Conservation (phyloP, 257 asterid species). For the Nicotiana sylvestris region DNA sequence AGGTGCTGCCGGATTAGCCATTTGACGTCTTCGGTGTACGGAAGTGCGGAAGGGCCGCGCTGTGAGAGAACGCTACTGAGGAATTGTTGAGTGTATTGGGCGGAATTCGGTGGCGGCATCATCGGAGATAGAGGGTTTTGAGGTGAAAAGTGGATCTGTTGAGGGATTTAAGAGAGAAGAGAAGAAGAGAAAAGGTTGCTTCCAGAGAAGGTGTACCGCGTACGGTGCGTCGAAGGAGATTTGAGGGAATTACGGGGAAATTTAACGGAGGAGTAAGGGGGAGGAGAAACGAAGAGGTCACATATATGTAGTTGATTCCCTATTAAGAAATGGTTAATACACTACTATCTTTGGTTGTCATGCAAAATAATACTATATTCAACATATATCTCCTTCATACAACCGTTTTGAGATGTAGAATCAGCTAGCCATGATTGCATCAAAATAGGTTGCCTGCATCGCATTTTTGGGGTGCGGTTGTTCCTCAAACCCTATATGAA, state of each 20-base stretch:
- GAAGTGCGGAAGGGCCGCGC: conserved; percentile 69
- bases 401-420: too few relatives aligned
- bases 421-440: too few relatives aligned
- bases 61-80: conserved; percentile 74
- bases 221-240: neutral
- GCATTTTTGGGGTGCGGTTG: too few relatives aligned
- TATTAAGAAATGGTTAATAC: too few relatives aligned
- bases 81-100: conserved; percentile 67
- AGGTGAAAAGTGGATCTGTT: neutral
- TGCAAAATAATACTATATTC: too few relatives aligned
- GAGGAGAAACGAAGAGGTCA: too few relatives aligned
- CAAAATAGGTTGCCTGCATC: too few relatives aligned
- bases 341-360: too few relatives aligned
- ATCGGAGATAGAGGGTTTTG: neutral
- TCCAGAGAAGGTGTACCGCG: neutral
- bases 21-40: conserved; percentile 68
- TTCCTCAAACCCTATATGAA: too few relatives aligned
- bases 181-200: neutral
- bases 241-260: neutral
- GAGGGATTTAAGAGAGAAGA: neutral
- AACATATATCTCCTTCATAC: too few relatives aligned
- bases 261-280: too few relatives aligned
- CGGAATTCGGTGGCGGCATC: conserved; percentile 27
- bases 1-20: conserved; percentile 86
- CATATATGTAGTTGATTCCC: too few relatives aligned